Evolutionary conservation across 768 basidiomycete species (phyloP), one percentile per base, ranked within the genome.

Genomic region (Tulasnella calospora): DNA sequence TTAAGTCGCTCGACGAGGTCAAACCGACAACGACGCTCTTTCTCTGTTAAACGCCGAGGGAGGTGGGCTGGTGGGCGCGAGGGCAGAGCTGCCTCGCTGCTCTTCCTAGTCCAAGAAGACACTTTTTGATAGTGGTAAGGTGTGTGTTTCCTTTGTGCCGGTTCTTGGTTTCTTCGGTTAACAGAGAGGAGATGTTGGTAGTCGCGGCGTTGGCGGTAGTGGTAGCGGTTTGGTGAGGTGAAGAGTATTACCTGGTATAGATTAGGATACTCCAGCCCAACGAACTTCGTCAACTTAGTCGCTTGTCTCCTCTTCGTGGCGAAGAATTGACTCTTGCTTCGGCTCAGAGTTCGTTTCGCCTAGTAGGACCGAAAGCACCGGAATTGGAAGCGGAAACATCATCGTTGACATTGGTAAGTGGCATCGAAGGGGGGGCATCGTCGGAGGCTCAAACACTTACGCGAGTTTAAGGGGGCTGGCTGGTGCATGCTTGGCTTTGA

Each of bases 181-280:
- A 19, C 10, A 44, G 15, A 7, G 17, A 38, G 7, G 21, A 19
- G 17, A 9, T 73, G 19, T 9, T 13, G 17, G 40, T 19, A 21
- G 38, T 30, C 13, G 30, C 40, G 46, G 21, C 17, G 36, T n/a
- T 10, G 73, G 44, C 12, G 17, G 51, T 44, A 1, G n/a, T 41
- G n/a, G 46, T 36, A 21, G 38, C n/a, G n/a, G n/a, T n/a, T 41
- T 10, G 38, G 0, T 23, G 72, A 35, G 23, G 47, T 38, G 38
- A 30, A 17, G 51, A 71, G 69, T 69, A 77, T 77, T 19, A n/a
- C 57, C 69, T 77, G 76, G 40, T 71, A 70, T 69, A 71, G 21
- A 46, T 71, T 38, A n/a, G 70, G 70, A 40, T 67, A 71, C 38
- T 77, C 61, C 27, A 75, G 69, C 17, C 76, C 76, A 23, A 77